phyloP scores from a whole-genome alignment of 768 basidiomycete species.

The Clitopilus passeckerianus region DNA sequence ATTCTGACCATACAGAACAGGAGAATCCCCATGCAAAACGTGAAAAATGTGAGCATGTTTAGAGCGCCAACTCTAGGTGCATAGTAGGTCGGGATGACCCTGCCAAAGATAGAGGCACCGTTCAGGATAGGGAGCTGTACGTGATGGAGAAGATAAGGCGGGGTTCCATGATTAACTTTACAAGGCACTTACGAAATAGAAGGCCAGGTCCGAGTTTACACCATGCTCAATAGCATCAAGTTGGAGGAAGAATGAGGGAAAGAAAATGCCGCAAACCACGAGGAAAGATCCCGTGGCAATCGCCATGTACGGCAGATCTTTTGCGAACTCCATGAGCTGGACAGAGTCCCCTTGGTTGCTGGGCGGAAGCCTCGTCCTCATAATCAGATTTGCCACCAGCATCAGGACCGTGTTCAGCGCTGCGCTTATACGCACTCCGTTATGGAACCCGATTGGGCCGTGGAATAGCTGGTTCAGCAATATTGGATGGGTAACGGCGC shows the following conservation, averaged over 20 bases:
- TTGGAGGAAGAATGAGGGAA: slow-evolving; percentile 47
- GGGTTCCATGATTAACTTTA: too few relatives aligned
- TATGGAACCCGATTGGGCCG: slow-evolving; percentile 31
- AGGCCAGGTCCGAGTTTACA: slow-evolving; percentile 12
- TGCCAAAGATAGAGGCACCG: slow-evolving; percentile 45
- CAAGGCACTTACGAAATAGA: not conserved
- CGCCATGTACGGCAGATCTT: slow-evolving; percentile 24
- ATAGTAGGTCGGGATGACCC: slow-evolving; percentile 39
- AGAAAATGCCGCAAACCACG: slow-evolving; percentile 31
- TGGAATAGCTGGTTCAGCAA: slow-evolving; percentile 48
- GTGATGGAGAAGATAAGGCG: too few relatives aligned
- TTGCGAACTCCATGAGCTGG: slow-evolving; percentile 20
- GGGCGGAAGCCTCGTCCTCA: slow-evolving; percentile 30
- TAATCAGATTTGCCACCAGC: slow-evolving; percentile 25
- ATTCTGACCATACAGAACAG: slow-evolving; percentile 38
- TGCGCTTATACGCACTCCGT: slow-evolving; percentile 33
- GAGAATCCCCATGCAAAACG: slow-evolving; percentile 25
- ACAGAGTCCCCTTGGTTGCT: slow-evolving; percentile 14
- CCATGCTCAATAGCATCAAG: slow-evolving; percentile 40
- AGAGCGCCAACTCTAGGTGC: slow-evolving; percentile 37
- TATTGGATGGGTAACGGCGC: slow-evolving; percentile 48
- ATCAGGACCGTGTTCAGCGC: slow-evolving; percentile 27
- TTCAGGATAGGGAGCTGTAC: slow-evolving; percentile 37
- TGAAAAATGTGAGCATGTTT: slow-evolving; percentile 32
- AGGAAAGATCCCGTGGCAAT: slow-evolving; percentile 9